Conservation (phyloP, 257 asterid species). For the Gentiana macrophylla region DNA sequence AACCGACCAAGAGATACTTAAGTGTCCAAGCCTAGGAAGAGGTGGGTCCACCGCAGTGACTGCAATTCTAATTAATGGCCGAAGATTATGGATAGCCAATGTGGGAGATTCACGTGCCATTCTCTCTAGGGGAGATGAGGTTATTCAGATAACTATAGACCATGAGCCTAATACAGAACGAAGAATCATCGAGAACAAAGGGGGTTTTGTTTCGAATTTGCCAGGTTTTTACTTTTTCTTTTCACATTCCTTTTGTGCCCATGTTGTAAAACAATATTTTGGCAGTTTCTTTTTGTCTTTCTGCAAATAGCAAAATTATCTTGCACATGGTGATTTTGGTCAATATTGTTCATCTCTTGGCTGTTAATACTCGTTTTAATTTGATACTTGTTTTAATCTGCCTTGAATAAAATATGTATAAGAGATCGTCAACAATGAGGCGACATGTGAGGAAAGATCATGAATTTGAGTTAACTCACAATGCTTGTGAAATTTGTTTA, state of each 20-base stretch:
- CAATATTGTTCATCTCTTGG: no score
- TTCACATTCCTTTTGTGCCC: not conserved
- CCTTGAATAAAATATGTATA: no score
- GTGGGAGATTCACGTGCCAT: constrained; percentile 45
- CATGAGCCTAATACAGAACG: constrained; percentile 40
- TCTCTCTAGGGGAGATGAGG: constrained; percentile 33
- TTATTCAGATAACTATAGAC: constrained; percentile 32
- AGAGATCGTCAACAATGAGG: no score
- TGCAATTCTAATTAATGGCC: constrained; percentile 30
- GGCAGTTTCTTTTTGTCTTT: no score
- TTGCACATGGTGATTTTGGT: no score
- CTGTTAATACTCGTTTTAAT: no score
- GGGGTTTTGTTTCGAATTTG: constrained; percentile 38
- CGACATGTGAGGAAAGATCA: no score
- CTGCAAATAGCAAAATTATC: no score
- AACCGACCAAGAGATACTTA: constrained; percentile 30
- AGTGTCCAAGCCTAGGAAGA: constrained; percentile 27
- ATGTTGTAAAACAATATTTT: no score
- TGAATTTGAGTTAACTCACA: no score
- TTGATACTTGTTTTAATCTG: no score
- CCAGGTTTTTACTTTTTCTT: constrained; percentile 24
- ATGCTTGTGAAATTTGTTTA: no score
- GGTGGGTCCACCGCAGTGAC: constrained; percentile 48
- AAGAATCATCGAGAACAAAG: constrained; percentile 33
- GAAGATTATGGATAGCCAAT: constrained; percentile 32